Percentiles rank a stretch among this genome's conserved stretches.
Evolutionary conservation across 345 rosid species (phyloP).

Genomic region (Isatis tinctoria): DNA sequence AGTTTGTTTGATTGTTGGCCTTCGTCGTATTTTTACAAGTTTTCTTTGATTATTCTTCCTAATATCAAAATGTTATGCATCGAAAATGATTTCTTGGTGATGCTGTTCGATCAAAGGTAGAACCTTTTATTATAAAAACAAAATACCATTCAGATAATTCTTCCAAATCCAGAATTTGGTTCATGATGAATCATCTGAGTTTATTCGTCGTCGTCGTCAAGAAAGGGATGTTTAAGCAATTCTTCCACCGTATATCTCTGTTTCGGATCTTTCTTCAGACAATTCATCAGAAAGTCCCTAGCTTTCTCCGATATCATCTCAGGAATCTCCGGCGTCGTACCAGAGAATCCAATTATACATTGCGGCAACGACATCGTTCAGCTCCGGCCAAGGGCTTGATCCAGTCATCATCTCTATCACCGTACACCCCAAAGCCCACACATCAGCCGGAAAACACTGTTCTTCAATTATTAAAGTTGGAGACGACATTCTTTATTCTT

Average conservation of each 20-base stretch:
- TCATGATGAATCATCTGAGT: background rate
- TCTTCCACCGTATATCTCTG: slow-evolving; percentile 61
- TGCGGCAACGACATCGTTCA: slow-evolving; percentile 53
- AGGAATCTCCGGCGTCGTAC: slow-evolving; percentile 59
- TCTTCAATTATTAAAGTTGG: slow-evolving; percentile 41
- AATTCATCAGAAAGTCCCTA: slow-evolving; percentile 55
- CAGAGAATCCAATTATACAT: slow-evolving; percentile 71
- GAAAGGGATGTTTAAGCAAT: slow-evolving; percentile 66
- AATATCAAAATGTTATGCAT: background rate
- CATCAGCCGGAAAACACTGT: slow-evolving; percentile 69
- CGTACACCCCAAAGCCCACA: slow-evolving; percentile 87
- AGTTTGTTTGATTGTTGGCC: slow-evolving; percentile 36
- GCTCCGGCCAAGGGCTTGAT: slow-evolving; percentile 59
- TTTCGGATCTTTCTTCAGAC: slow-evolving; percentile 51
- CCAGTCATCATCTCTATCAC: slow-evolving; percentile 77
- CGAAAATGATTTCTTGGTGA: background rate
- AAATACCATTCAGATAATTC: background rate
- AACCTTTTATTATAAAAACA: slow-evolving; percentile 7
- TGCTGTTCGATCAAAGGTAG: background rate
- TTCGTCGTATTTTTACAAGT: background rate
- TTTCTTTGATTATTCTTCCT: background rate
- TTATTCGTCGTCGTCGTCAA: slow-evolving; percentile 24
- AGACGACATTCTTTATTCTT: slow-evolving; percentile 24
- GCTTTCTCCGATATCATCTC: slow-evolving; percentile 47
- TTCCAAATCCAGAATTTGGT: background rate